These are phyloP conservation scores for Lentinula sp. DNA, from an alignment of 768 basidiomycete genomes.

Conservation along the genomic window DNA sequence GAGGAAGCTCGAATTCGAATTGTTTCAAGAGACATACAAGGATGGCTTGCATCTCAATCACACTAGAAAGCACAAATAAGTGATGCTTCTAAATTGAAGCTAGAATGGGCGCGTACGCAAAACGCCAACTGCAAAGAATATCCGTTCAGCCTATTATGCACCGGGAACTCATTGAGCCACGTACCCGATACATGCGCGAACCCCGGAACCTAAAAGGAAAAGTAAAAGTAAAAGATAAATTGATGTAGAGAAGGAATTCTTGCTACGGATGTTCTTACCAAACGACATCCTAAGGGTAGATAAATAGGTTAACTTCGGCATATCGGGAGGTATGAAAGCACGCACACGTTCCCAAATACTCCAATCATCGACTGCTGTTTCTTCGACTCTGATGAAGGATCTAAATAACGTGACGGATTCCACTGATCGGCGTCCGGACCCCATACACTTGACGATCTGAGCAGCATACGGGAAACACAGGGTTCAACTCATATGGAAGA, in stretches of 20 bases:
- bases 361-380: constrained; percentile 9
- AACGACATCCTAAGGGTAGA: constrained; percentile 7
- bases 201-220: constrained; percentile 6
- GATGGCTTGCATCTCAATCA: constrained; percentile 37
- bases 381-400: constrained; percentile 6
- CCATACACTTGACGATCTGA: constrained; percentile 22
- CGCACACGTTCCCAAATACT: constrained; percentile 18
- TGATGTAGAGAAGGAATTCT: too few species aligned
- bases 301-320: neutral
- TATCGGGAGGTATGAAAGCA: neutral
- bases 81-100: neutral
- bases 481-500: constrained; percentile 4
- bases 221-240: too few species aligned
- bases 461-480: constrained; percentile 18
- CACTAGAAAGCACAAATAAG: constrained; percentile 9
- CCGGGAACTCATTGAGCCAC: neutral
- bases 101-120: constrained; percentile 12
- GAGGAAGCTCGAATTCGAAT: constrained; percentile 32
- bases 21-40: constrained; percentile 30
- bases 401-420: constrained; percentile 26
- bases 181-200: constrained; percentile 12
- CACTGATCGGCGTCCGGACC: constrained; percentile 29
- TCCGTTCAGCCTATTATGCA: neutral
- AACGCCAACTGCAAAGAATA: constrained; percentile 11
- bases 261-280: neutral